These are phyloP conservation scores for Umbellularia californica DNA, from an alignment of 164 flowering plant species.

Conservation along the genomic window DNA sequence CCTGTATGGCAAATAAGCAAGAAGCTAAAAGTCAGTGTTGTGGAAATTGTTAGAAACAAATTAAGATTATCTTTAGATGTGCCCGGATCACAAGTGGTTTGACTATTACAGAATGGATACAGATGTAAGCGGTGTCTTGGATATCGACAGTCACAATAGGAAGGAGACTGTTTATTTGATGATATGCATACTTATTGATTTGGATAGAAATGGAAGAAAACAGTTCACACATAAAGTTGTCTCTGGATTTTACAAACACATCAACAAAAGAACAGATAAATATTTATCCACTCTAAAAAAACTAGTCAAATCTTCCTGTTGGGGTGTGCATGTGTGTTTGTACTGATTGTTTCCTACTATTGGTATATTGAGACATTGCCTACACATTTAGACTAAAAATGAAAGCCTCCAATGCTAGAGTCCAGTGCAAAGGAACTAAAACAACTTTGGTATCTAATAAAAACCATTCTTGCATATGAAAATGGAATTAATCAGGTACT, in stretches of 20 bases:
- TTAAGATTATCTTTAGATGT: not conserved
- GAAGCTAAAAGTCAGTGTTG: not conserved
- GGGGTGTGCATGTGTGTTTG: no score
- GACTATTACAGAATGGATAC: not conserved
- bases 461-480: not conserved
- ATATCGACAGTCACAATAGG: not conserved
- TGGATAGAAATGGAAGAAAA: not conserved
- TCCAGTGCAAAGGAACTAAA: not conserved
- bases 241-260: no score
- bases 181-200: not conserved
- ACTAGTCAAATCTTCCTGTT: not conserved
- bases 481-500: not conserved
- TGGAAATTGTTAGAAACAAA: not conserved
- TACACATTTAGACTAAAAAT: no score
- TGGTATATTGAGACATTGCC: not conserved
- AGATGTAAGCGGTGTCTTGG: no score
- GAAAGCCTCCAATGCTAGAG: not conserved
- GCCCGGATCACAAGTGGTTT: no score
- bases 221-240: no score
- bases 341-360: no score
- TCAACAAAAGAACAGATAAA: no score
- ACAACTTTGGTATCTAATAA: not conserved
- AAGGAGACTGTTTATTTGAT: not conserved
- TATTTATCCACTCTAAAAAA: not conserved
- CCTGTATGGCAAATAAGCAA: not conserved